phyloP scores from a whole-genome alignment of 139 green algal species.

The Choricystis sp. region DNA sequence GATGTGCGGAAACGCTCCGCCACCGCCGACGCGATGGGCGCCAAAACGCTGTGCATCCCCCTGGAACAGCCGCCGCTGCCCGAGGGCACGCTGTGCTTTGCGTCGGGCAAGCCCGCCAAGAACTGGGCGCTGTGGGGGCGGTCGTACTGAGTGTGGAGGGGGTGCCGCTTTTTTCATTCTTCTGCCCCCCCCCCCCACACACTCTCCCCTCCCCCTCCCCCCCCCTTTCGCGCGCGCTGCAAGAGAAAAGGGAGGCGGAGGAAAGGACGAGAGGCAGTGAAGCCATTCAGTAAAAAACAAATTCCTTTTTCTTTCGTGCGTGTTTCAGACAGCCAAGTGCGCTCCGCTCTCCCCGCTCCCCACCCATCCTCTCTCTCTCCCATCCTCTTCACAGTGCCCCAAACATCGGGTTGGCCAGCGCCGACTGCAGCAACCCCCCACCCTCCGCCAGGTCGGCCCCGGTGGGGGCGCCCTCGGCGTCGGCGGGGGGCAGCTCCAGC shows the following conservation, averaged over 20 bases:
- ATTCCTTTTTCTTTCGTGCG: too few relatives aligned
- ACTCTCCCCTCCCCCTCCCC: neutral
- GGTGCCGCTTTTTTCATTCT: neutral
- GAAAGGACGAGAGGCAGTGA: too few relatives aligned
- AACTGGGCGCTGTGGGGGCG: conserved; percentile 90
- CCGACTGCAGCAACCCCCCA: conserved; percentile 48
- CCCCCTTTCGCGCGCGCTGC: too few relatives aligned
- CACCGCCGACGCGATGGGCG: conserved; percentile 63
- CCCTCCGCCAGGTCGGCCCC: conserved; percentile 45
- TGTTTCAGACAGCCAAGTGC: too few relatives aligned
- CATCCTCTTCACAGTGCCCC: conserved; percentile 65
- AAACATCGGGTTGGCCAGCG: conserved; percentile 87
- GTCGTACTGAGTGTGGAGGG: conserved; percentile 52
- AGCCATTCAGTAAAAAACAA: too few relatives aligned
- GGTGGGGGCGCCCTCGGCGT: conserved; percentile 33
- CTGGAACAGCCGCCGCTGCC: conserved; percentile 71
- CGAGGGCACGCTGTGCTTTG: conserved; percentile 80
- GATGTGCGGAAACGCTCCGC: conserved; percentile 74
- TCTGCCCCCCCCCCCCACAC: neutral
- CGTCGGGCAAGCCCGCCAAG: conserved; percentile 81
- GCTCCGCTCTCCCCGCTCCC: too few relatives aligned
- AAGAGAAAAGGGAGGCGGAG: too few relatives aligned
- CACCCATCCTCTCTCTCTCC: too few relatives aligned
- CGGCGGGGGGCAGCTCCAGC: conserved; percentile 9
- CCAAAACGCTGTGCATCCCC: conserved; percentile 94